Evolutionary conservation across 306 rosid genomes (phyloP).

Genomic region (Betula pendula): DNA sequence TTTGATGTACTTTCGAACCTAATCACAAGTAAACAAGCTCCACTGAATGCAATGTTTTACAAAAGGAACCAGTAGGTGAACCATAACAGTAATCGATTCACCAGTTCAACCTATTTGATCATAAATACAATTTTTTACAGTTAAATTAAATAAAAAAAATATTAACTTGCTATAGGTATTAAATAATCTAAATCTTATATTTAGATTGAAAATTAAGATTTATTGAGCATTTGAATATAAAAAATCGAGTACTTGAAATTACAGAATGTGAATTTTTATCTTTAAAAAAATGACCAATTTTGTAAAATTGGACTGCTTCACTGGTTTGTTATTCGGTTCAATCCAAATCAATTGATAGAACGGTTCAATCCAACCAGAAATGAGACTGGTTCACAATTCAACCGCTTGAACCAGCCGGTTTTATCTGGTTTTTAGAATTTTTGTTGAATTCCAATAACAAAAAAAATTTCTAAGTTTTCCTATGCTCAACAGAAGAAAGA

Average conservation of each 20-base stretch:
- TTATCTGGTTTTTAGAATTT: neutral
- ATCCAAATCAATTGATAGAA: neutral
- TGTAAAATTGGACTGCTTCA: neutral
- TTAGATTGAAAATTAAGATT: too few relatives aligned
- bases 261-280: too few relatives aligned
- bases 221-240: too few relatives aligned
- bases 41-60: conserved; percentile 1
- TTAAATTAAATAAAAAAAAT: neutral
- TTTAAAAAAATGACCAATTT: too few relatives aligned
- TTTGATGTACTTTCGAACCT: conserved; percentile 87
- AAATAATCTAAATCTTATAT: too few relatives aligned
- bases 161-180: too few relatives aligned
- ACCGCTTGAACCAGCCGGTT: neutral
- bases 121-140: neutral
- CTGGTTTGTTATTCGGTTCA: neutral
- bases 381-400: neutral
- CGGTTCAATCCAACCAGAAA: neutral
- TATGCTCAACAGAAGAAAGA: neutral
- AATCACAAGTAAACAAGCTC: conserved; percentile 29
- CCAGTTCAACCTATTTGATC: neutral
- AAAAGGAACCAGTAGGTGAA: neutral
- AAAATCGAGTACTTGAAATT: too few relatives aligned
- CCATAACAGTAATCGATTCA: too few relatives aligned
- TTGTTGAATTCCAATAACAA: neutral
- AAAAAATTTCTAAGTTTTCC: neutral